Percentiles rank a stretch among this genome's conserved stretches.
These are phyloP conservation scores for Solanum pimpinellifolium DNA, from an alignment of 257 asterid species.

Conservation along the genomic window DNA sequence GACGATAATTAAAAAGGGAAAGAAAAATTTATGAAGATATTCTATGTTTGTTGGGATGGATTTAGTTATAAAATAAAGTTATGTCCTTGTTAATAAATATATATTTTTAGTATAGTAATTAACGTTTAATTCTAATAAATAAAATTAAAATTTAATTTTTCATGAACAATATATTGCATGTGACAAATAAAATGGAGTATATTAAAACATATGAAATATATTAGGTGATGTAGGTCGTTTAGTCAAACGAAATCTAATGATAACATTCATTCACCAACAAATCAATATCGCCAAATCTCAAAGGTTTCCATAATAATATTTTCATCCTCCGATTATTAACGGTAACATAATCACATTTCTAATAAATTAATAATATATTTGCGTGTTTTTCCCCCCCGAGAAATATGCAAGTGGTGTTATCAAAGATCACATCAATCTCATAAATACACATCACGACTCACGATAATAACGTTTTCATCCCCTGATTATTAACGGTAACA, in stretches of 20 bases:
- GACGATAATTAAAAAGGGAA: neutral
- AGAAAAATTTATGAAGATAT: neutral
- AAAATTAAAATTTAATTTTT: neutral
- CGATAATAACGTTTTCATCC: neutral
- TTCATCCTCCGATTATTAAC: no score
- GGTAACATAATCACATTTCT: no score
- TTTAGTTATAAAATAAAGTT: neutral
- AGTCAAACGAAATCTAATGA: neutral
- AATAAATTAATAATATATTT: no score
- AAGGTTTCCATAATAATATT: no score
- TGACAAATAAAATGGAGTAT: neutral
- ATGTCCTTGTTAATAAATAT: neutral
- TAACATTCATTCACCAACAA: neutral
- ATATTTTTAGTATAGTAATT: neutral
- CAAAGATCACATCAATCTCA: neutral
- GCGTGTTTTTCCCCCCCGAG: no score
- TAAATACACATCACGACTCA: neutral
- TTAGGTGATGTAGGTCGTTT: neutral
- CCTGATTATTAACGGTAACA: neutral
- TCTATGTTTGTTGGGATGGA: neutral
- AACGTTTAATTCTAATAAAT: neutral
- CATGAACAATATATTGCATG: neutral
- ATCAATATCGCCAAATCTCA: conserved; percentile 15
- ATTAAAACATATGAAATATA: neutral
- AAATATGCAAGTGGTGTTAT: no score